Evolutionary conservation across 2,329 filamentous ascomycete species (phyloP).

Genomic region (Aspergillus ibericus): DNA sequence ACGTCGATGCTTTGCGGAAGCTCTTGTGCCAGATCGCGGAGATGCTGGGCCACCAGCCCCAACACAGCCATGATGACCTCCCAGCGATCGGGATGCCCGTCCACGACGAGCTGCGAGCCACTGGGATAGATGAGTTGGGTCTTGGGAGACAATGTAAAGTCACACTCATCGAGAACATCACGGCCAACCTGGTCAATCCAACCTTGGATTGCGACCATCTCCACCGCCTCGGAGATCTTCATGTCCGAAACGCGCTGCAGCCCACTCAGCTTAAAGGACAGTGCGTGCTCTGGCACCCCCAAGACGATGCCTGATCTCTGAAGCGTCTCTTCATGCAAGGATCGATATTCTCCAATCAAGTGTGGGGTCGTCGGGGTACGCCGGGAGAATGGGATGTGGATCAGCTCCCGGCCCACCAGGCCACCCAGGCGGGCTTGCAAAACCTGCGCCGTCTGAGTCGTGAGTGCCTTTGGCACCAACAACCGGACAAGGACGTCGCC

Average conservation of each 20-base stretch:
- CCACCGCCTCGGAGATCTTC: constrained; percentile 40
- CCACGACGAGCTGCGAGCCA: constrained; percentile 50
- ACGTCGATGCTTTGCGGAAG: constrained; percentile 55
- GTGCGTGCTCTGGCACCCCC: constrained; percentile 61
- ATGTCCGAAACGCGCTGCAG: constrained; percentile 57
- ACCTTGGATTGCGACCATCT: constrained; percentile 54
- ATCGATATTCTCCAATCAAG: constrained; percentile 34
- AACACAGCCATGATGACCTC: constrained; percentile 46
- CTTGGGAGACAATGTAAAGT: constrained; percentile 55
- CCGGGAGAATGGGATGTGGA: constrained; percentile 61
- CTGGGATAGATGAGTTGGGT: constrained; percentile 61
- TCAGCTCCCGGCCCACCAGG: constrained; percentile 55
- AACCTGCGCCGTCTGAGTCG: constrained; percentile 61
- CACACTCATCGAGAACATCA: constrained; percentile 67
- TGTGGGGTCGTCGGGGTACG: constrained; percentile 35
- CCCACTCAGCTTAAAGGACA: constrained; percentile 66
- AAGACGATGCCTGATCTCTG: constrained; percentile 56
- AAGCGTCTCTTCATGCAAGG: constrained; percentile 46
- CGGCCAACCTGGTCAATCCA: constrained; percentile 54
- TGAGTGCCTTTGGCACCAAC: constrained; percentile 62
- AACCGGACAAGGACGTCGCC: constrained; percentile 53
- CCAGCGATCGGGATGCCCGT: constrained; percentile 58
- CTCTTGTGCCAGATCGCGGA: constrained; percentile 33
- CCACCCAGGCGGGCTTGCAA: constrained; percentile 58
- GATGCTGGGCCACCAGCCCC: constrained; percentile 40